Evolutionary conservation across 345 rosid genomes (phyloP).

Genomic region (Eucalyptus pauciflora): DNA sequence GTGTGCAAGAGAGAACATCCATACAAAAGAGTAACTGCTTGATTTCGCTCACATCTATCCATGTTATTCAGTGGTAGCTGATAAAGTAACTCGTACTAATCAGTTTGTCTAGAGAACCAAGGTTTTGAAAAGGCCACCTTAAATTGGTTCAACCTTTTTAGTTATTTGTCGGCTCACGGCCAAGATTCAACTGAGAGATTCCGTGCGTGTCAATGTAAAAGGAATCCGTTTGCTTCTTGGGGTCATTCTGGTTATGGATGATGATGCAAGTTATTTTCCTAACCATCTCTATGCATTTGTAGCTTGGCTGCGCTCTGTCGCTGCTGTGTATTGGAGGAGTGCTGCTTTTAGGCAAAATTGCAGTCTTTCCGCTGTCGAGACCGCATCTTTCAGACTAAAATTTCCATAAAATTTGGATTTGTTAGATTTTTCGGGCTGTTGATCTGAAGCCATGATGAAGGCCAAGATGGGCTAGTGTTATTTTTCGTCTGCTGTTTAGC

Average conservation of each 20-base stretch:
- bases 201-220: not conserved
- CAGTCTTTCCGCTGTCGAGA: not conserved
- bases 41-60: too few species aligned
- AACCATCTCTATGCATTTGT: not conserved
- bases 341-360: slow-evolving; percentile 1
- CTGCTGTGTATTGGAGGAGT: slow-evolving; percentile 8
- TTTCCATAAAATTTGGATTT: not conserved
- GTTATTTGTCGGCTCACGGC: not conserved
- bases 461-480: not conserved
- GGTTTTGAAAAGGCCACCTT: not conserved
- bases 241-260: not conserved
- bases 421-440: not conserved
- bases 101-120: too few species aligned
- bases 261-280: not conserved
- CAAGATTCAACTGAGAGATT: not conserved
- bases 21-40: too few species aligned
- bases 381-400: not conserved
- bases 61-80: too few species aligned
- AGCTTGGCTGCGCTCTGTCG: slow-evolving; percentile 30
- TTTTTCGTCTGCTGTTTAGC: not conserved
- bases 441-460: not conserved
- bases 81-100: too few species aligned
- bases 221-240: not conserved
- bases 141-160: not conserved
- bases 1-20: too few species aligned